Conservation (phyloP, 192 early-diverging fungal species). For the Gamsiella multidivaricata region DNA sequence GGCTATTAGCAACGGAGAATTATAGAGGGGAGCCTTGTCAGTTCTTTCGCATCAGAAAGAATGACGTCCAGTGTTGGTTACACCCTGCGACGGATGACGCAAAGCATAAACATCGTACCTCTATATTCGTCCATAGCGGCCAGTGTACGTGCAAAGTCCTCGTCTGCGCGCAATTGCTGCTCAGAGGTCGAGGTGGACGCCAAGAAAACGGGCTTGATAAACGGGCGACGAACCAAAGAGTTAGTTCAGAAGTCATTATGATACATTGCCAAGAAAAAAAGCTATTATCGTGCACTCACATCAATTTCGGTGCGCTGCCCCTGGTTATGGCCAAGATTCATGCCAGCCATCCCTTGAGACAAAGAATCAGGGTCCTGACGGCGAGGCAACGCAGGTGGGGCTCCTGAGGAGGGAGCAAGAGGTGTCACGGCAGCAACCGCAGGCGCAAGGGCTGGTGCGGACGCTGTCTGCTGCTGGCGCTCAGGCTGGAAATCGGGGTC, state of each 20-base stretch:
- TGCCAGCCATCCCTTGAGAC: constrained; percentile 12
- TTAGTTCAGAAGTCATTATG: not conserved
- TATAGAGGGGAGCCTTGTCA: not conserved
- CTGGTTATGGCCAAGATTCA: constrained; percentile 35
- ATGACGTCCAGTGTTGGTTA: not conserved
- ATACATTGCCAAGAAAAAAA: not conserved
- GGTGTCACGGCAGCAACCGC: not conserved
- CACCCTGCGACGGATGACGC: constrained; percentile 11
- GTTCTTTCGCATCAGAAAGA: not conserved
- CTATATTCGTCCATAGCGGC: constrained; percentile 61
- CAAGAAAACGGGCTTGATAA: constrained; percentile 48
- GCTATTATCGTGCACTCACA: constrained; percentile 11
- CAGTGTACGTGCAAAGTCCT: constrained; percentile 63
- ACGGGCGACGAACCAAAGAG: not conserved
- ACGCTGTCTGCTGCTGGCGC: not conserved
- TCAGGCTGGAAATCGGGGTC: constrained; percentile 65
- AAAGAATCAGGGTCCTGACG: constrained; percentile 21
- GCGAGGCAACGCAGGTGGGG: constrained; percentile 48
- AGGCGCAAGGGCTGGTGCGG: constrained; percentile 12
- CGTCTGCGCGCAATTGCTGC: constrained; percentile 66
- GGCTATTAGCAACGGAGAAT: constrained; percentile 21
- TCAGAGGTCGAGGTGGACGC: constrained; percentile 55
- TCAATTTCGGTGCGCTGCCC: constrained; percentile 31
- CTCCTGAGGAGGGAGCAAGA: not conserved
- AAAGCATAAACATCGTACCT: constrained; percentile 17